These are phyloP conservation scores for Canavalia gladiata DNA, from an alignment of 306 rosid genomes.

Conservation along the genomic window DNA sequence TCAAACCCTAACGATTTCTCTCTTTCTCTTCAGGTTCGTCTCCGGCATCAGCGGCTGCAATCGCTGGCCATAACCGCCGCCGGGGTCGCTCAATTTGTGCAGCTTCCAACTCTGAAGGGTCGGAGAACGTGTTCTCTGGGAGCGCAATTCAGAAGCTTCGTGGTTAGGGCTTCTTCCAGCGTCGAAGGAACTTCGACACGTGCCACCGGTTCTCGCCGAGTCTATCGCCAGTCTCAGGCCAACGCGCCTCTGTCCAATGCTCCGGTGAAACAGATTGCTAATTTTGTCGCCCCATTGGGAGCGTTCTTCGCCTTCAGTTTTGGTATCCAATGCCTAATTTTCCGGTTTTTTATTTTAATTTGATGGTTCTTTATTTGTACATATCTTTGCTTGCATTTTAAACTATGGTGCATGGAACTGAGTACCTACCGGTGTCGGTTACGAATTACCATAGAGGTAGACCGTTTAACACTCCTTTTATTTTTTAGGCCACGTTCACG, in stretches of 20 bases:
- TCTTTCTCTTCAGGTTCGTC: constrained; percentile 50
- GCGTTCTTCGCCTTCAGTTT: constrained; percentile 68
- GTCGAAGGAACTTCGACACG: constrained; percentile 62
- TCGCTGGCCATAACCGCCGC: constrained; percentile 32
- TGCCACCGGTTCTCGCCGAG: constrained; percentile 65
- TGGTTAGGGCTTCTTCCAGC: constrained; percentile 62
- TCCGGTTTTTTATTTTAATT: neutral
- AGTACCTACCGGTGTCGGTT: neutral
- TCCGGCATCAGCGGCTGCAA: constrained; percentile 50
- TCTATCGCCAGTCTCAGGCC: constrained; percentile 76
- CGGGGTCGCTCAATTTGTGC: constrained; percentile 43
- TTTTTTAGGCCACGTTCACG: neutral
- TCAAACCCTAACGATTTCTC: constrained; percentile 41
- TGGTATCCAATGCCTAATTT: constrained; percentile 59
- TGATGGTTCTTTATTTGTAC: neutral
- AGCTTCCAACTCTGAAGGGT: constrained; percentile 42
- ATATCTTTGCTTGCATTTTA: constrained; percentile 24
- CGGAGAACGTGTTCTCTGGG: constrained; percentile 37
- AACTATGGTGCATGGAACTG: neutral
- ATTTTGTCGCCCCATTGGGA: constrained; percentile 72
- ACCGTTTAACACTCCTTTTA: neutral
- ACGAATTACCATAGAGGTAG: neutral
- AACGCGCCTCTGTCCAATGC: constrained; percentile 58
- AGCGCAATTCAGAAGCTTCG: constrained; percentile 50
- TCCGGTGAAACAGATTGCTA: constrained; percentile 72